These are phyloP conservation scores for Globisporangium orthogonon DNA, from an alignment of 352 stramenopile species.

Conservation along the genomic window DNA sequence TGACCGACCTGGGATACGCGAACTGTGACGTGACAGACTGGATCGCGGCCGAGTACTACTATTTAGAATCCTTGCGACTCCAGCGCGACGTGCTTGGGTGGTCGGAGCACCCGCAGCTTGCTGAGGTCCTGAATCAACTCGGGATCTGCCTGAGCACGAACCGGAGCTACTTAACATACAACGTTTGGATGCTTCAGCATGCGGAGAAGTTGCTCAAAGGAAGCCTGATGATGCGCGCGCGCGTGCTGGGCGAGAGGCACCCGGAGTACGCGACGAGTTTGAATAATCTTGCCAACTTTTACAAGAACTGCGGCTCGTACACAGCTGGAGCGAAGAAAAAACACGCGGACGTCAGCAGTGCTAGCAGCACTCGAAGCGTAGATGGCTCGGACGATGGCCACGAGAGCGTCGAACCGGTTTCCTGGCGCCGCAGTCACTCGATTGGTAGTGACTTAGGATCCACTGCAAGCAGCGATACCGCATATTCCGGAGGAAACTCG, in stretches of 20 bases:
- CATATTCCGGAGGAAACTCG: constrained; percentile 1
- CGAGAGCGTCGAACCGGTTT: neutral
- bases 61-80: constrained; percentile 69
- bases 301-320: constrained; percentile 52
- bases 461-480: constrained; percentile 11
- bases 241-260: constrained; percentile 65
- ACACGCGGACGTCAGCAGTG: neutral
- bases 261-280: constrained; percentile 77
- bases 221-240: constrained; percentile 58
- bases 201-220: constrained; percentile 65
- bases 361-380: constrained; percentile 6
- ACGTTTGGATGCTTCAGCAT: constrained; percentile 72
- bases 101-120: constrained; percentile 69
- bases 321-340: constrained; percentile 11
- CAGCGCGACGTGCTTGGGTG: constrained; percentile 72
- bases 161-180: constrained; percentile 64
- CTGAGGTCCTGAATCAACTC: constrained; percentile 75
- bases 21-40: constrained; percentile 75
- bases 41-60: constrained; percentile 70
- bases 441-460: constrained; percentile 9
- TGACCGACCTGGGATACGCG: constrained; percentile 73
- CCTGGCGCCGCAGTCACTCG: constrained; percentile 5
- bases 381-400: constrained; percentile 15
- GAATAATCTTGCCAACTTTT: constrained; percentile 85
- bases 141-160: constrained; percentile 73